phyloP scores from a whole-genome alignment of 2,329 filamentous ascomycete species.

The Fusarium praegraminearum region DNA sequence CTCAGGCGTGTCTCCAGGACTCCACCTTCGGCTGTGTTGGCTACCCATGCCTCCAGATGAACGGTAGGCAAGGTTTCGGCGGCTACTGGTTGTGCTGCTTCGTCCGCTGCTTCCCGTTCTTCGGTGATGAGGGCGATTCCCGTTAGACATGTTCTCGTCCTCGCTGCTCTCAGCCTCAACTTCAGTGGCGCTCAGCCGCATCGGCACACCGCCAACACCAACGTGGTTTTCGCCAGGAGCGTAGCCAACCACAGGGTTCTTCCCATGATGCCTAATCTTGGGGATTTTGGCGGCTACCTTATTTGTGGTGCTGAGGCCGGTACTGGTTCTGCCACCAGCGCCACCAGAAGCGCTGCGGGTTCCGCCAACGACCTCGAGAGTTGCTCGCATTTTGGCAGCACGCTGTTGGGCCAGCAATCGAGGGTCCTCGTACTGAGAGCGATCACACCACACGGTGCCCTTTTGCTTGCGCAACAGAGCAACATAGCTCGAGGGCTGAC shows the following conservation, averaged over 20 bases:
- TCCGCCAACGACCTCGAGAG: slow-evolving; percentile 82
- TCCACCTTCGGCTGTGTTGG: slow-evolving; percentile 60
- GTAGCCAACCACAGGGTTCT: slow-evolving; percentile 82
- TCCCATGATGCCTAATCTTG: slow-evolving; percentile 90
- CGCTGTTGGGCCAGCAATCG: slow-evolving; percentile 84
- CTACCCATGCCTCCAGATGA: slow-evolving; percentile 61
- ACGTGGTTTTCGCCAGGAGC: slow-evolving; percentile 81
- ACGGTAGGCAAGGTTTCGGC: slow-evolving; percentile 62
- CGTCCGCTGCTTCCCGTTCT: slow-evolving; percentile 81
- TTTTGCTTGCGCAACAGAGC: slow-evolving; percentile 97
- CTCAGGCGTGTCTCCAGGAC: slow-evolving; percentile 68
- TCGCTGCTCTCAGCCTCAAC: slow-evolving; percentile 90
- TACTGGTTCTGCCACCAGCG: slow-evolving; percentile 66
- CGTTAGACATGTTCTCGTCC: slow-evolving; percentile 70
- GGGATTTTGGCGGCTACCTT: slow-evolving; percentile 87
- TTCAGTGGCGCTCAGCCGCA: slow-evolving; percentile 94
- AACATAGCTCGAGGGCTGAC: slow-evolving; percentile 82
- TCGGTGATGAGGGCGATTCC: slow-evolving; percentile 70
- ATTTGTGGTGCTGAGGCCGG: slow-evolving; percentile 69
- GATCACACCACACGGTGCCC: slow-evolving; percentile 98
- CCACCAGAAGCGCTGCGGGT: slow-evolving; percentile 53
- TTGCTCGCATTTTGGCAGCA: slow-evolving; percentile 87
- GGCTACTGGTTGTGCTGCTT: slow-evolving; percentile 72
- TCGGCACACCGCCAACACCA: slow-evolving; percentile 82
- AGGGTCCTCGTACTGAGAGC: slow-evolving; percentile 91